These are phyloP conservation scores for Neoarthrinium moseri DNA, from an alignment of 2,329 filamentous ascomycete species.

Conservation along the genomic window DNA sequence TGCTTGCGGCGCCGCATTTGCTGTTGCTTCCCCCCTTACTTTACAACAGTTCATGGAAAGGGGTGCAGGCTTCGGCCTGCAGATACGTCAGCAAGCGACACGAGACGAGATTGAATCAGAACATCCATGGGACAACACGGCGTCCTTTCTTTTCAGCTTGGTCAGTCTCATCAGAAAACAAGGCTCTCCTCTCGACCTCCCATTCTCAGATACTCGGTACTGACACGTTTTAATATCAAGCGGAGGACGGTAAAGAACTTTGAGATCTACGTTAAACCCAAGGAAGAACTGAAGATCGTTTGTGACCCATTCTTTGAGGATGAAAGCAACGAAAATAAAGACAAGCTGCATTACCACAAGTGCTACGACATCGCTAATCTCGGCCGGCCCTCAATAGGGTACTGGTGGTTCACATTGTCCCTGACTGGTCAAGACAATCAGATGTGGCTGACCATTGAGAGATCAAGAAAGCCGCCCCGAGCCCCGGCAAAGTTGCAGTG, in stretches of 20 bases:
- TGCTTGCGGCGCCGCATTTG: slow-evolving; percentile 12
- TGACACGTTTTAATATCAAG: neutral
- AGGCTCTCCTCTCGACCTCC: neutral
- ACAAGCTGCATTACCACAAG: slow-evolving; percentile 2
- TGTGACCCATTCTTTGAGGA: slow-evolving; percentile 14
- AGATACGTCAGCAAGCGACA: slow-evolving; percentile 5
- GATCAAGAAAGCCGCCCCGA: neutral
- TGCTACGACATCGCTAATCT: slow-evolving; percentile 12
- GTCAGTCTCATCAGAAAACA: neutral
- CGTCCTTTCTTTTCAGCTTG: slow-evolving; percentile 5
- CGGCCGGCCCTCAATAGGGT: slow-evolving; percentile 4
- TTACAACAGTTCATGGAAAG: slow-evolving; percentile 11
- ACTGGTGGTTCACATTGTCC: slow-evolving; percentile 8
- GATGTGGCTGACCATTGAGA: slow-evolving; percentile 4
- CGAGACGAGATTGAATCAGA: neutral
- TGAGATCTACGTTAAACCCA: neutral
- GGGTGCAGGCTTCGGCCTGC: slow-evolving; percentile 12
- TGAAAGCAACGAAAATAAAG: neutral
- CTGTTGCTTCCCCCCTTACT: slow-evolving; percentile 4
- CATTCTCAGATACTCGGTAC: neutral
- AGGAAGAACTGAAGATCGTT: slow-evolving; percentile 9
- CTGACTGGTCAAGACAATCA: slow-evolving; percentile 1
- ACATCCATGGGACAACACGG: slow-evolving; percentile 6
- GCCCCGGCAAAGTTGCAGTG: neutral
- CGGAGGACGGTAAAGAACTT: neutral